Base-by-base conservation (phyloP, 1,284 basidiomycete species). In the Trichosporon faecale region DNA sequence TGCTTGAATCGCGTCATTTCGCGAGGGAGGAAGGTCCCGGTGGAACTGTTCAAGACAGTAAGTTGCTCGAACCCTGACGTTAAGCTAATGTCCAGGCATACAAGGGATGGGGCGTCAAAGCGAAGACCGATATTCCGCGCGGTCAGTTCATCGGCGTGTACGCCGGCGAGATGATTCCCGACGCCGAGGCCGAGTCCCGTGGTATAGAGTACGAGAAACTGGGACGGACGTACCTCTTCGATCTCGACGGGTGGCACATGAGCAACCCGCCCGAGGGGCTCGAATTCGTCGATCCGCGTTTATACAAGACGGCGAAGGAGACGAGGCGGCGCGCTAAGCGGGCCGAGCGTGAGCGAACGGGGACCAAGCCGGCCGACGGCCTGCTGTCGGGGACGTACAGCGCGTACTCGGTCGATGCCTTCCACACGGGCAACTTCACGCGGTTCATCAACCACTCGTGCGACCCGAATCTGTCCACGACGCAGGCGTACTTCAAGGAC, bases 81-180 rank as follows among this genome's bases (percentile, higher is more conserved):
- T 3, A 33, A 61, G n/a, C 57, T 61, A 29, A 61, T 8, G n/a
- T 33, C 3, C 66, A 77, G 72, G 68, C 64, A 44, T 66, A 87
- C 44, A 94, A 93, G 80, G 92, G 91, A 64, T 95, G 93, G 93
- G 93, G 35, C 25, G 72, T 86, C 1, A 89, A 90, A 78, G 88
- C 89, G 60, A 88, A 86, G 35, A 79, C 85, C 16, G 88, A 85
- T 73, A 93, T 97, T 29, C 86, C 86, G 0, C 82, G 79, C 44
- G 90, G 92, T 2, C 88, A 89, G 0, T 96, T 91, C 77, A 83
- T 97, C 57, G 93, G 93, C 1, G 86, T 92, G 0, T 96, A 96
- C 80, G 85, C 92, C 1, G 94, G 94, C 0, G 94, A 97, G 79
- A 82, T 94, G 4, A 76, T 96, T 27, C 88, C 87, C 0, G 90